phyloP scores from a whole-genome alignment of 169 alveolate genomes.

The Eimeria necatrix region DNA sequence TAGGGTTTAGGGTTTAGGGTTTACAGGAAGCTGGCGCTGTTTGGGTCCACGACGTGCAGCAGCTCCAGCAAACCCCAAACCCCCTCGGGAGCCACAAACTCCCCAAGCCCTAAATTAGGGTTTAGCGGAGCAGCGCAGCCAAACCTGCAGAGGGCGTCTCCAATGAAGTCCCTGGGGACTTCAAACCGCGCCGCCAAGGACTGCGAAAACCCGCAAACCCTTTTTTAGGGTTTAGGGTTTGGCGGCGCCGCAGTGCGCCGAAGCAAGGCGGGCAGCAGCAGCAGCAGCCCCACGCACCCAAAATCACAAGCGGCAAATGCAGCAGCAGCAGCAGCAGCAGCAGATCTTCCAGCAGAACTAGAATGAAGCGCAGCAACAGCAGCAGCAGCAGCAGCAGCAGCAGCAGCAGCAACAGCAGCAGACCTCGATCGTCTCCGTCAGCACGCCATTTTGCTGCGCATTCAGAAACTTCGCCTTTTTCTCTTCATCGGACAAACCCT shows the following conservation, averaged over 20 bases:
- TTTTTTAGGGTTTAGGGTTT: no score
- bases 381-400: not conserved
- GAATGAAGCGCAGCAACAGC: no score
- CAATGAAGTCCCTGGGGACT: not conserved
- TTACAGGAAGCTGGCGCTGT: not conserved
- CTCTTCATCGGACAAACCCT: not conserved
- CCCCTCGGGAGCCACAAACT: not conserved
- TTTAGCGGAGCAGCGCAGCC: not conserved
- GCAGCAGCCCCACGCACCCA: no score
- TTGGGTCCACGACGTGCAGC: not conserved
- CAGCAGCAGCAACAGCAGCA: not conserved
- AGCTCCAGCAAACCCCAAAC: not conserved
- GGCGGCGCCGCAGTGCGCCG: no score
- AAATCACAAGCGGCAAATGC: no score
- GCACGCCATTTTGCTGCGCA: not conserved
- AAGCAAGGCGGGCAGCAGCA: no score
- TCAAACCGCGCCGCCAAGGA: not conserved
- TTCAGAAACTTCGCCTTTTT: not conserved
- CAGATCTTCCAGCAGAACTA: no score
- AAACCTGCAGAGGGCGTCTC: not conserved
- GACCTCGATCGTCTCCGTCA: not conserved
- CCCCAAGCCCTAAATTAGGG: not conserved
- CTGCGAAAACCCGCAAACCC: not conserved
- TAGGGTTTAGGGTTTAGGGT: not conserved
- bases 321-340: no score